These are phyloP conservation scores for Macadamia tetraphylla DNA, from an alignment of 164 flowering plant genomes.

Conservation along the genomic window DNA sequence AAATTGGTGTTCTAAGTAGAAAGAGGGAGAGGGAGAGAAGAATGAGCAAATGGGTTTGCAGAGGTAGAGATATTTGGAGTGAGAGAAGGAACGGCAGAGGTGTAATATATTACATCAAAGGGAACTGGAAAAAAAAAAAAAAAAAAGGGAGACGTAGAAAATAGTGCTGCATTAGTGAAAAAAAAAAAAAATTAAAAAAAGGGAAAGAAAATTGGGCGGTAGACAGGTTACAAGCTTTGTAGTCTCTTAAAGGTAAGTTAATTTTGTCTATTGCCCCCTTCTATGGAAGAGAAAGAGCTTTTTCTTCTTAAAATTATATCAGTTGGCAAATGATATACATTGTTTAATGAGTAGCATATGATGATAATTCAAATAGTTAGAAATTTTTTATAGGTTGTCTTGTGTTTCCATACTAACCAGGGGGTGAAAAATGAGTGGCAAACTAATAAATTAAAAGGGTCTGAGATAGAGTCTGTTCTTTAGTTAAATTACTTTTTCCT, in stretches of 20 bases:
- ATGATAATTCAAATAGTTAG: no score
- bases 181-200: background rate
- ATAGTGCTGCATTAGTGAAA: background rate
- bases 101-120: constrained; percentile 1
- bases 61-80: constrained; percentile 13
- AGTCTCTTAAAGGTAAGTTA: background rate
- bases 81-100: background rate
- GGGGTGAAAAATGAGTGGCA: no score
- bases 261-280: background rate
- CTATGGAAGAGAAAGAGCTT: no score
- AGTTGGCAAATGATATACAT: no score
- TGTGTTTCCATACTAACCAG: no score
- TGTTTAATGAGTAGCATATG: no score
- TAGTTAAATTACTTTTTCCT: no score
- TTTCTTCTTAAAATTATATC: no score
- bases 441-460: no score
- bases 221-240: background rate
- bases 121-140: no score
- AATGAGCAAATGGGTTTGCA: constrained; percentile 11
- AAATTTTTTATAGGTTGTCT: no score
- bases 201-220: background rate
- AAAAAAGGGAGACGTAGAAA: background rate
- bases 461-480: no score
- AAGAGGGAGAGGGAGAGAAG: constrained; percentile 9
- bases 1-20: background rate